Evolutionary conservation across 225 moss, liverwort and hornwort genomes (phyloP), one percentile per base, ranked within the genome.

Genomic region (Polytrichum commune): DNA sequence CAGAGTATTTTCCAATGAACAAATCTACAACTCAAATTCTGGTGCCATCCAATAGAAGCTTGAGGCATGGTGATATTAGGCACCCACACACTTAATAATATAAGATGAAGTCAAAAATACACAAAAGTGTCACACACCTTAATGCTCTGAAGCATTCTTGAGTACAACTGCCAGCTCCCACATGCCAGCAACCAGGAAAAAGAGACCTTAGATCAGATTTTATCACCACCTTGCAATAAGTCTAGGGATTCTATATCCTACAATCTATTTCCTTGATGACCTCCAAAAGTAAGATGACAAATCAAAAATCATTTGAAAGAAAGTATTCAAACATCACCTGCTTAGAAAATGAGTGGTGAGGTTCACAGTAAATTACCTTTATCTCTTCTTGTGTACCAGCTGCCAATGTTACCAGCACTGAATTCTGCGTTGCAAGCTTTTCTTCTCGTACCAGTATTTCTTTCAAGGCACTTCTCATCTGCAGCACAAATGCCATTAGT

Each of bases 311-410:
- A 23, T 60, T 60, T 25, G 22, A 60, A 60, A 60, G 58, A 60
- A 35, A 9, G 2, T 9, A 9, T 35, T 35, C 35, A 35, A 35
- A 60, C n/a, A 60, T 60, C 3, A 5, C 20, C 19, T 19, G 5
- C 19, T 7, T 7, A 66, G 0, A 35, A 35, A 35, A 16, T 23
- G 20, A 7, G 2, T 61, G 60, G 26, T 10, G 10, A 7, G 27
- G 27, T 56, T 69, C 68, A 26, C 54, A 72, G 67, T 1, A 7
- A 63, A 73, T 65, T 73, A 88, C 88, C 69, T 78, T 77, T 64
- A 88, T 84, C 72, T 88, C 88, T 71, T 88, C 88, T 69, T 82
- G 82, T 22, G 85, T 76, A 54, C 88, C 88, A 46, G 75, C 77
- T 64, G 85, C 85, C 67, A 88, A 63, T 28, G 88, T 85, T 65